phyloP scores from a whole-genome alignment of 495 filamentous ascomycete genomes.

The Xylaria palmicola region DNA sequence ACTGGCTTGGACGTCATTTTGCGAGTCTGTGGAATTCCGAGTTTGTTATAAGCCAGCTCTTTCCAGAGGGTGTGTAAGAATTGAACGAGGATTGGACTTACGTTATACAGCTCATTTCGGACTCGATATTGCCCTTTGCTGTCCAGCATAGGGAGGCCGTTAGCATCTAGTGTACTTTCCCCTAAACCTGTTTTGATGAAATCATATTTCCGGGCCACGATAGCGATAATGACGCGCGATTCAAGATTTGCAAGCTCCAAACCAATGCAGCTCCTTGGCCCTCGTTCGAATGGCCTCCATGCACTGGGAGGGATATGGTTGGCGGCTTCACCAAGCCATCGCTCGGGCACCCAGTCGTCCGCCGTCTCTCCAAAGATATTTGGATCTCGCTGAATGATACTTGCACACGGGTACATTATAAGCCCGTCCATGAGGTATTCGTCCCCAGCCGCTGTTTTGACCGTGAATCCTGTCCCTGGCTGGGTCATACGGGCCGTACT shows the following conservation, averaged over 20 bases:
- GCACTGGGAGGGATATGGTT: constrained; percentile 35
- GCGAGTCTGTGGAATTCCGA: constrained; percentile 5
- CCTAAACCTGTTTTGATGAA: constrained; percentile 48
- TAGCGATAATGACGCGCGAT: constrained; percentile 37
- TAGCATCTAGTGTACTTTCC: constrained; percentile 23
- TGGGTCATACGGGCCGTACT: constrained; percentile 36
- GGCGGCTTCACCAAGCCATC: constrained; percentile 49
- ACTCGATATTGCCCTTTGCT: constrained; percentile 45
- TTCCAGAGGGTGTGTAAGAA: neutral
- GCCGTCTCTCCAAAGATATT: constrained; percentile 55
- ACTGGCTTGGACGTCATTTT: constrained; percentile 18
- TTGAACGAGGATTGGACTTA: constrained; percentile 26
- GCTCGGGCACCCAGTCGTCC: constrained; percentile 58
- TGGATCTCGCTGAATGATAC: constrained; percentile 58
- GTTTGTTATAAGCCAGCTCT: neutral
- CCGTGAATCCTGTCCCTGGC: constrained; percentile 29
- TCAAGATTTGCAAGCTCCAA: constrained; percentile 54
- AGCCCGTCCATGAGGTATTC: constrained; percentile 51
- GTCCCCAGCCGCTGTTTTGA: constrained; percentile 32
- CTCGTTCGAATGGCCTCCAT: constrained; percentile 56
- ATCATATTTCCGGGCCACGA: constrained; percentile 39
- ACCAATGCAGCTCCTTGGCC: constrained; percentile 58
- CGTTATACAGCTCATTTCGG: constrained; percentile 42
- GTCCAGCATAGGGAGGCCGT: constrained; percentile 26
- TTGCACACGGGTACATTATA: constrained; percentile 51